Conservation (phyloP, 768 basidiomycete species). For the Roridomyces roridus region DNA sequence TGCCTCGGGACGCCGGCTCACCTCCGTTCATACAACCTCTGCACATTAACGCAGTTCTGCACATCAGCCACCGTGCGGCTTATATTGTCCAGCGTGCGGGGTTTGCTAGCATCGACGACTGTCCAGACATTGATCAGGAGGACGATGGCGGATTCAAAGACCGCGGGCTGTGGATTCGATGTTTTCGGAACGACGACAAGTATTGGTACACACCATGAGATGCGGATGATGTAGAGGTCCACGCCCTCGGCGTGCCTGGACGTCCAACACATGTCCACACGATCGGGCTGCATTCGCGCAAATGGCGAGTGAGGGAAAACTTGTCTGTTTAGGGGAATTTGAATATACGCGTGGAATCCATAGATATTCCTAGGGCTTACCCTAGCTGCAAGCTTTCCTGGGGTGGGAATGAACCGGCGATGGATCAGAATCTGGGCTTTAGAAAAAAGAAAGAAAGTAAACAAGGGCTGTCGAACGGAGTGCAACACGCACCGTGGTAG, state of each 20-base stretch:
- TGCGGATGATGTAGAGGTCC: background rate
- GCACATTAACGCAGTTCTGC: background rate
- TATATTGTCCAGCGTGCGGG: background rate
- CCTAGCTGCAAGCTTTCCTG: background rate
- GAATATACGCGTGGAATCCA: background rate
- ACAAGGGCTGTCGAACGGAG: too few species aligned
- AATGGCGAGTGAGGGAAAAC: slow-evolving; percentile 14
- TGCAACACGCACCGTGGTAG: slow-evolving; percentile 6
- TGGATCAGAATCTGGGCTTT: slow-evolving; percentile 16
- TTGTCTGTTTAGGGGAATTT: background rate
- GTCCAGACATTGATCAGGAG: slow-evolving; percentile 64
- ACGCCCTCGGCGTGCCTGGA: background rate
- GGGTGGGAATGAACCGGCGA: slow-evolving; percentile 3
- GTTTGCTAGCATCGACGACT: background rate
- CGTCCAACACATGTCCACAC: slow-evolving; percentile 6
- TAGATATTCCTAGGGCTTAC: too few species aligned
- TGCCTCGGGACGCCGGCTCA: too few species aligned
- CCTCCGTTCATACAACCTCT: slow-evolving; percentile 1
- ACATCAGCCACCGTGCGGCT: background rate
- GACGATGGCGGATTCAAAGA: slow-evolving; percentile 58
- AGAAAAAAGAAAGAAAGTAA: too few species aligned
- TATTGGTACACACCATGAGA: background rate
- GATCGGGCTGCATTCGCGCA: slow-evolving; percentile 19
- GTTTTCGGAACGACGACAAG: too few species aligned
- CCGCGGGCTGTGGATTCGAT: slow-evolving; percentile 24